Evolutionary conservation across 1,284 basidiomycete genomes (phyloP), one percentile per base, ranked within the genome.

Genomic region (Microbotryum silenes-acaulis): DNA sequence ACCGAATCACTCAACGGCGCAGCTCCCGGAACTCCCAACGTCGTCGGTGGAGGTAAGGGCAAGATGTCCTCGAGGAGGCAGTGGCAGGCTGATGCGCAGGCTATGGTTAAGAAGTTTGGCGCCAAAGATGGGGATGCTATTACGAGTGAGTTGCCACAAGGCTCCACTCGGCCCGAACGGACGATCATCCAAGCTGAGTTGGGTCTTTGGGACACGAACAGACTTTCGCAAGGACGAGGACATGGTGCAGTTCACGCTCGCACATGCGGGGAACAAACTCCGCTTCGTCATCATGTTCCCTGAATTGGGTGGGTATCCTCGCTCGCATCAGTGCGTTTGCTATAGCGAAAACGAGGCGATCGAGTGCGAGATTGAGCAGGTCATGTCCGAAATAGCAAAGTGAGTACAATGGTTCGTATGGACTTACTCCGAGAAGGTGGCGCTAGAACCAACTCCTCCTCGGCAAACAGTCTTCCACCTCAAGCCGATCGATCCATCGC

Each of bases 41-140:
- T 50, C 18, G 29, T n/a, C 16, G 37, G 9, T 2, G 16, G 33
- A 16, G 21, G 27, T 9, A 66, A 65, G 62, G 64, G 64, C 27
- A 69, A 69, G 56, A 57, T 64, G 33, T 67, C 62, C 7, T 45
- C 57, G 25, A 52, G 67, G 42, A 67, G 64, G 52, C 64, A 64
- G 58, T 69, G 59, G 59, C 48, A 48, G 6, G 37, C 20, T 16
- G 65, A 69, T 51, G 50, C 60, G 14, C 44, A 51, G 12, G 37
- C 47, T 9, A 27, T 63, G 3, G 20, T 9, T 7, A 42, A 50
- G 14, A 50, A 53, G 18, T 65, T 31, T 49, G 63, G 57, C 18
- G 47, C n/a, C 12, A 45, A 23, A 6, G 7, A 6, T 6, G 48
- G 49, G n/a, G 48, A 33, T 6, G 20, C 42, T 16, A 62, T 68